A percentile compares a stretch with the other conserved stretches of the same genome.
Evolutionary conservation across 2,329 filamentous ascomycete genomes (phyloP).

Genomic region (Aspergillus unguis): DNA sequence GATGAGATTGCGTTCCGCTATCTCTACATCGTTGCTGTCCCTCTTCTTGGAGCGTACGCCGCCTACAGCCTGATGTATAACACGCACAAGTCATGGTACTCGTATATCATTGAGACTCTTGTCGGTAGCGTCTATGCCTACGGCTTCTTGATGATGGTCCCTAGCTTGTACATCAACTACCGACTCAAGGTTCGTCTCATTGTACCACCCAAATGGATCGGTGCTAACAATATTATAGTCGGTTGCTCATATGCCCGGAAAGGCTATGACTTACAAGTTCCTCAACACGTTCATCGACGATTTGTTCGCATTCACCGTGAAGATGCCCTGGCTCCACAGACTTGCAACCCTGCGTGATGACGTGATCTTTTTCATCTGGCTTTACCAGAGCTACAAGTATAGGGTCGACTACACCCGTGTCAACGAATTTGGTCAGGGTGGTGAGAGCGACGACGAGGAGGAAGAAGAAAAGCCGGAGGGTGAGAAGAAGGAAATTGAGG

Average conservation of each 20-base stretch:
- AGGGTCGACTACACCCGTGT: conserved; percentile 86
- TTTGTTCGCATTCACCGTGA: conserved; percentile 97
- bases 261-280: conserved; percentile 98
- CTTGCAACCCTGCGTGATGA: conserved; percentile 91
- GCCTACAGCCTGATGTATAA: conserved; percentile 90
- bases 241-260: conserved; percentile 93
- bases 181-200: conserved; percentile 66
- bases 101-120: conserved; percentile 88
- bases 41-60: conserved; percentile 83
- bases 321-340: conserved; percentile 93
- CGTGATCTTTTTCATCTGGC: conserved; percentile 95
- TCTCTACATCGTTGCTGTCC: conserved; percentile 87
- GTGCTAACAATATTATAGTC: conserved; percentile 39
- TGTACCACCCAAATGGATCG: background rate
- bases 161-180: conserved; percentile 98
- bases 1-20: conserved; percentile 97
- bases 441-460: conserved; percentile 72
- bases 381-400: conserved; percentile 94
- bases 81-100: conserved; percentile 96
- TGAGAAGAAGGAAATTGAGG: conserved; percentile 5
- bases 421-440: conserved; percentile 97
- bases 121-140: conserved; percentile 97
- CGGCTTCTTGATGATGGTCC: conserved; percentile 99
- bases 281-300: conserved; percentile 99
- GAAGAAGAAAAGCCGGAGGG: conserved; percentile 9